These are phyloP conservation scores for Aspergillus nidulans DNA, from an alignment of 495 filamentous ascomycete genomes.

Conservation along the genomic window DNA sequence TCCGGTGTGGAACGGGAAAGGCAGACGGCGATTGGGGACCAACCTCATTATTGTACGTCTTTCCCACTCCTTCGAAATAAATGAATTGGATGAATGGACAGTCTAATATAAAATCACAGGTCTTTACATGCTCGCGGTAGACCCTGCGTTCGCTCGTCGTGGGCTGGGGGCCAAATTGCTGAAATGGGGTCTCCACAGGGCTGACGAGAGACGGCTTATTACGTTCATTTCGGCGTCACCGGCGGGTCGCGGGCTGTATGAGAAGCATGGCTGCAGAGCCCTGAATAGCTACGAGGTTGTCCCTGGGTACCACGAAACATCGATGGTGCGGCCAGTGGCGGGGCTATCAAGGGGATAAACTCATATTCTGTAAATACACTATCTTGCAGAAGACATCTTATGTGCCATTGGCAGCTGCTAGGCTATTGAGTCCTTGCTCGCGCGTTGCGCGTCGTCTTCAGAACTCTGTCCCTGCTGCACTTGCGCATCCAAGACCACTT, in stretches of 20 bases:
- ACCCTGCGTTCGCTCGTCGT: slow-evolving; percentile 5
- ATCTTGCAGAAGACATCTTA: not conserved
- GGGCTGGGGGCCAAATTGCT: slow-evolving; percentile 5
- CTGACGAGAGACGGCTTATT: slow-evolving; percentile 3
- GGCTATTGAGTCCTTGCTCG: too few species aligned
- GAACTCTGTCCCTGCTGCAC: not conserved
- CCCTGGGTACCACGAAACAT: slow-evolving; percentile 4
- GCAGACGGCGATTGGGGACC: not conserved
- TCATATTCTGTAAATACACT: not conserved
- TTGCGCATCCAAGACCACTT: not conserved
- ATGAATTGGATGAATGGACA: not conserved
- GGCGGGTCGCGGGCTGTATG: slow-evolving; percentile 5
- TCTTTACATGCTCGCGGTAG: slow-evolving; percentile 11
- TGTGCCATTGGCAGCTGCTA: not conserved
- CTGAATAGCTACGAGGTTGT: slow-evolving; percentile 7
- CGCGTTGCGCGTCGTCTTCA: not conserved
- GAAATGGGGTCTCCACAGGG: slow-evolving; percentile 6
- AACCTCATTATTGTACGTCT: slow-evolving; percentile 9
- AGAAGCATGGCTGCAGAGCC: slow-evolving; percentile 6
- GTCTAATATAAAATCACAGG: too few species aligned
- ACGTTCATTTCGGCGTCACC: slow-evolving; percentile 11
- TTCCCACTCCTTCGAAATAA: not conserved
- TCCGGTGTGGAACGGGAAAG: not conserved
- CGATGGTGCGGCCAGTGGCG: slow-evolving; percentile 9
- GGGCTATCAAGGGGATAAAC: not conserved